phyloP scores from a whole-genome alignment of 1,284 basidiomycete species.

The Irpex sp. region DNA sequence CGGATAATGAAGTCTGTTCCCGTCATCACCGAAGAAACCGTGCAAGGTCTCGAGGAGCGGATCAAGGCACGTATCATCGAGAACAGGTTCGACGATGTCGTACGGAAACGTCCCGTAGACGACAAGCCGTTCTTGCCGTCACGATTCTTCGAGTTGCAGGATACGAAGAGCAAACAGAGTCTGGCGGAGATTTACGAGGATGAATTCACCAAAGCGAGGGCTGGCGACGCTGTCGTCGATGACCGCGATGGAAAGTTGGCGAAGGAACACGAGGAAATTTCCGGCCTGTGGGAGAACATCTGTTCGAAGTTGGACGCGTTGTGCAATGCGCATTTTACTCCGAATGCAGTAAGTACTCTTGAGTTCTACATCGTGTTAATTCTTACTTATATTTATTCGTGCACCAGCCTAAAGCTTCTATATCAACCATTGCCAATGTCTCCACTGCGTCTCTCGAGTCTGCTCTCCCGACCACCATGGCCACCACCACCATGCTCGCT shows the following conservation, averaged over 20 bases:
- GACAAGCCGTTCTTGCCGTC: constrained; percentile 92
- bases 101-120: constrained; percentile 65
- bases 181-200: constrained; percentile 97
- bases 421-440: constrained; percentile 84
- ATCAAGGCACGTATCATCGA: constrained; percentile 93
- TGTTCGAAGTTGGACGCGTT: constrained; percentile 91
- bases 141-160: constrained; percentile 85
- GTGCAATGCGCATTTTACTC: constrained; percentile 93
- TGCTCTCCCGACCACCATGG: constrained; percentile 81
- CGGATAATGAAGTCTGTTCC: constrained; percentile 85
- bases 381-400: background rate
- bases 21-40: constrained; percentile 86
- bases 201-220: constrained; percentile 74
- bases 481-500: constrained; percentile 80
- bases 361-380: background rate
- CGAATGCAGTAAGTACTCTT: constrained; percentile 71
- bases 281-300: constrained; percentile 81
- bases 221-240: constrained; percentile 41
- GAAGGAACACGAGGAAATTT: constrained; percentile 88
- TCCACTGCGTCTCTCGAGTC: constrained; percentile 88
- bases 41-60: constrained; percentile 81
- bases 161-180: constrained; percentile 83
- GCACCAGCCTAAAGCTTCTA: constrained; percentile 81
- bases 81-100: constrained; percentile 88
- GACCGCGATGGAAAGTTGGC: constrained; percentile 87